Percentiles rank a stretch among this genome's conserved stretches.
Evolutionary conservation across 2,329 filamentous ascomycete genomes (phyloP).

Genomic region (Triangularia setosa): DNA sequence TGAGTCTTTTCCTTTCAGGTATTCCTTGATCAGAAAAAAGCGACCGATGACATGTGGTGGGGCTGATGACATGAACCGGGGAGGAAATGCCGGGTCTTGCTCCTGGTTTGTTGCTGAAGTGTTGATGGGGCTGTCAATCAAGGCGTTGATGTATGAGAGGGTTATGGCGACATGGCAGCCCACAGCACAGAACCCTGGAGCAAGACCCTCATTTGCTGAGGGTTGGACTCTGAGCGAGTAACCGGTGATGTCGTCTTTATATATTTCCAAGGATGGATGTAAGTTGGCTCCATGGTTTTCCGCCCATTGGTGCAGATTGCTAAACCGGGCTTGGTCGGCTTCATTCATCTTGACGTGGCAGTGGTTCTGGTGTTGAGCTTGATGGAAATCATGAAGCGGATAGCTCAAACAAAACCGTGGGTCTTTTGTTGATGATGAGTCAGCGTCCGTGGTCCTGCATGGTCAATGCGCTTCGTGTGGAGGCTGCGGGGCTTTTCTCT

Average conservation of each 20-base stretch:
- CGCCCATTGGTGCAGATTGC: conserved; percentile 47
- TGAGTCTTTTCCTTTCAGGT: conserved; percentile 53
- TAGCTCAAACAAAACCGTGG: too few relatives aligned
- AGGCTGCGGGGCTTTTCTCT: too few relatives aligned
- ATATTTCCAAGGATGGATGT: conserved; percentile 51
- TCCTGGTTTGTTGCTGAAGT: neutral
- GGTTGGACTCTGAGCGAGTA: conserved; percentile 51
- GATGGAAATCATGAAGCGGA: neutral
- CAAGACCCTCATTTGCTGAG: conserved; percentile 20
- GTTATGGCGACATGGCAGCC: conserved; percentile 49
- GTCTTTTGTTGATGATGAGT: too few relatives aligned
- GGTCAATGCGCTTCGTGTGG: too few relatives aligned
- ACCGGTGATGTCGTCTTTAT: conserved; percentile 46
- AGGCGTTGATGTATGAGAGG: conserved; percentile 57
- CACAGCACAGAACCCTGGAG: conserved; percentile 44
- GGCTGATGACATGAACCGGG: conserved; percentile 44
- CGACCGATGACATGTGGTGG: conserved; percentile 59
- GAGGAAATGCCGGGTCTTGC: conserved; percentile 38
- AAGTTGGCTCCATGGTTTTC: conserved; percentile 42
- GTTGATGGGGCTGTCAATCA: conserved; percentile 34
- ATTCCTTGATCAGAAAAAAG: conserved; percentile 68
- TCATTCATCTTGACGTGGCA: conserved; percentile 29
- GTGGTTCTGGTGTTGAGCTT: too few relatives aligned
- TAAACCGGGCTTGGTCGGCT: conserved; percentile 26
- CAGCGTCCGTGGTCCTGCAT: too few relatives aligned